These are phyloP conservation scores for Tilletia setariae DNA, from an alignment of 1,284 basidiomycete species.

Conservation along the genomic window DNA sequence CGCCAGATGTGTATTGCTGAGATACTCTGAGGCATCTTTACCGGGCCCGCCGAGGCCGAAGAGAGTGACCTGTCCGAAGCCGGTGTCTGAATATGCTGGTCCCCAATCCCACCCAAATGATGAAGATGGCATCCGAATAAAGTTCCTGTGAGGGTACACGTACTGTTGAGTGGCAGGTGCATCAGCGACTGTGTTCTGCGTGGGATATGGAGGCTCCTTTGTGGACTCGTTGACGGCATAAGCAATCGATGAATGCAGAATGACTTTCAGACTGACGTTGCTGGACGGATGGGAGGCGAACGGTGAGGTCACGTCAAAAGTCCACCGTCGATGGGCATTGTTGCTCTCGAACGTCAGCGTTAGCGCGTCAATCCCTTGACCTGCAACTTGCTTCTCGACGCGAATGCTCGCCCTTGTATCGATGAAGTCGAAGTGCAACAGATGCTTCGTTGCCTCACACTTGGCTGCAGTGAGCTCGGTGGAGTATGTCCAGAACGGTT, in stretches of 20 bases:
- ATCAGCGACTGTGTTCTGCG: constrained; percentile 17
- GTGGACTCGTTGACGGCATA: constrained; percentile 25
- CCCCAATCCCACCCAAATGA: constrained; percentile 52
- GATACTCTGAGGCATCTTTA: neutral
- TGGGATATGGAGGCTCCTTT: constrained; percentile 27
- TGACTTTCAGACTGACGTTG: constrained; percentile 23
- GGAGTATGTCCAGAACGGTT: constrained; percentile 64
- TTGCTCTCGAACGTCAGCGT: constrained; percentile 55
- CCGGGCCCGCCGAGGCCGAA: neutral
- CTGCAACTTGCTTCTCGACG: constrained; percentile 60
- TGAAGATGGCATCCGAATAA: constrained; percentile 41
- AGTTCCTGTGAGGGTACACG: constrained; percentile 38
- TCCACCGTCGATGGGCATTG: constrained; percentile 64
- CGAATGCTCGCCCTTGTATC: constrained; percentile 65
- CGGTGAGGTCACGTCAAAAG: constrained; percentile 56
- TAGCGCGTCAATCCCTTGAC: constrained; percentile 48
- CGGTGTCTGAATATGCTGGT: constrained; percentile 23
- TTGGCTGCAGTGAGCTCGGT: constrained; percentile 55
- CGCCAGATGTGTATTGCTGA: neutral
- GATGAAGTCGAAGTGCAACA: constrained; percentile 63
- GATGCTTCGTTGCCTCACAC: constrained; percentile 53
- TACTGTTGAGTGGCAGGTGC: constrained; percentile 23
- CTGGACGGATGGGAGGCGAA: neutral
- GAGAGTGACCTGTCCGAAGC: neutral
- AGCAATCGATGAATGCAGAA: constrained; percentile 22